These are phyloP conservation scores for Beauveria scarabaeidicola DNA, from an alignment of 2,329 filamentous ascomycete genomes.

Conservation along the genomic window DNA sequence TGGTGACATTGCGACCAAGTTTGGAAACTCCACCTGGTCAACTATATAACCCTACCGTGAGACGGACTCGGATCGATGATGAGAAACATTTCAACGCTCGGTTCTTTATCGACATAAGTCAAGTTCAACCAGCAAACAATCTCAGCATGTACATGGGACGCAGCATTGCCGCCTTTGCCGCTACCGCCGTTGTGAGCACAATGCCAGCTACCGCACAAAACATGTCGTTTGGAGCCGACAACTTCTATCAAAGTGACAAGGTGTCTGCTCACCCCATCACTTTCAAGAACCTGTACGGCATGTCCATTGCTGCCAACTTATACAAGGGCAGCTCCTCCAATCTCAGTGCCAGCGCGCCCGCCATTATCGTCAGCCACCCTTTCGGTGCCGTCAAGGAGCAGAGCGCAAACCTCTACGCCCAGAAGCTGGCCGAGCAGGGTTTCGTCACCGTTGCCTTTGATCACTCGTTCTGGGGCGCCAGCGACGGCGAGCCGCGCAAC, in stretches of 20 bases:
- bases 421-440: conserved; percentile 14
- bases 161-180: not conserved
- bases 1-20: too few species aligned
- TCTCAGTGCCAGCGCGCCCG: conserved; percentile 2
- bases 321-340: not conserved
- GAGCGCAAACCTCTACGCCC: conserved; percentile 23
- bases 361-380: conserved; percentile 22
- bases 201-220: not conserved
- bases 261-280: not conserved
- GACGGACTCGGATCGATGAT: too few species aligned
- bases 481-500: conserved; percentile 19
- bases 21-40: too few species aligned
- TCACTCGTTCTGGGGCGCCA: conserved; percentile 19
- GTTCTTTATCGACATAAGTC: not conserved
- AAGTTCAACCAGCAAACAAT: not conserved
- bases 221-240: not conserved
- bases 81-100: too few species aligned
- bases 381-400: conserved; percentile 25
- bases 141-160: not conserved
- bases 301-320: not conserved
- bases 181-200: not conserved
- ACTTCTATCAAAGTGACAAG: not conserved
- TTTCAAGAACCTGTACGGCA: not conserved
- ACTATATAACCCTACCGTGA: too few species aligned
- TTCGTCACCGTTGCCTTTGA: conserved; percentile 21